phyloP scores from a whole-genome alignment of 2,329 filamentous ascomycete species.

The Pleurostoma richardsiae region DNA sequence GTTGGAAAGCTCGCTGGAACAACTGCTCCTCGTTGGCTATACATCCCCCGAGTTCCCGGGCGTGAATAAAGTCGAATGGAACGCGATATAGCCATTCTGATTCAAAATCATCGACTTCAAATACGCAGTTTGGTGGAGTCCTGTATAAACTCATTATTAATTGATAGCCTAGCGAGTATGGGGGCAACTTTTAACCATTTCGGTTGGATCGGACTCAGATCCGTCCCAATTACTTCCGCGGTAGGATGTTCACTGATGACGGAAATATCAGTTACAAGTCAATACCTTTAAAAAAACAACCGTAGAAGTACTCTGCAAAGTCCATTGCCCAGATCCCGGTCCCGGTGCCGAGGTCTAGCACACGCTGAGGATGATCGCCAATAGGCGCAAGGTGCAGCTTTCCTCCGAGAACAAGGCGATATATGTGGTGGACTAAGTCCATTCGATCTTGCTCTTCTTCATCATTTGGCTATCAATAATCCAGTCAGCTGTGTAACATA shows the following conservation, averaged over 20 bases:
- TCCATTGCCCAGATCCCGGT: slow-evolving; percentile 64
- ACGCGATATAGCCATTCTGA: not conserved
- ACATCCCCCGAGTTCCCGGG: not conserved
- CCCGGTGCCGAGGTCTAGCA: slow-evolving; percentile 39
- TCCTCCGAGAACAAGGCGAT: not conserved
- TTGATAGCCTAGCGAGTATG: not conserved
- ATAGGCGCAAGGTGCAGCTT: not conserved
- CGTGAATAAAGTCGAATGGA: not conserved
- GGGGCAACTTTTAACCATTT: not conserved
- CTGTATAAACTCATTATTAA: not conserved
- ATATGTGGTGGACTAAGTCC: not conserved
- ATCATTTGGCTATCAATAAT: not conserved
- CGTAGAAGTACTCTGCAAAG: slow-evolving; percentile 47
- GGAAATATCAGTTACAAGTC: not conserved
- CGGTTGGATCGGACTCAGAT: not conserved
- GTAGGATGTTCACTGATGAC: not conserved
- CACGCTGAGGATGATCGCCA: slow-evolving; percentile 16
- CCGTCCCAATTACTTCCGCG: not conserved
- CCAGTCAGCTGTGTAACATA: not conserved
- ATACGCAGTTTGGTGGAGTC: not conserved
- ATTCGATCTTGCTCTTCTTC: not conserved
- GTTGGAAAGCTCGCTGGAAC: not conserved
- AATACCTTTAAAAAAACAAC: not conserved
- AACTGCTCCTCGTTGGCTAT: not conserved
- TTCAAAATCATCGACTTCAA: not conserved